phyloP scores from a whole-genome alignment of 2,329 filamentous ascomycete species.

The Passalora sequoiae region DNA sequence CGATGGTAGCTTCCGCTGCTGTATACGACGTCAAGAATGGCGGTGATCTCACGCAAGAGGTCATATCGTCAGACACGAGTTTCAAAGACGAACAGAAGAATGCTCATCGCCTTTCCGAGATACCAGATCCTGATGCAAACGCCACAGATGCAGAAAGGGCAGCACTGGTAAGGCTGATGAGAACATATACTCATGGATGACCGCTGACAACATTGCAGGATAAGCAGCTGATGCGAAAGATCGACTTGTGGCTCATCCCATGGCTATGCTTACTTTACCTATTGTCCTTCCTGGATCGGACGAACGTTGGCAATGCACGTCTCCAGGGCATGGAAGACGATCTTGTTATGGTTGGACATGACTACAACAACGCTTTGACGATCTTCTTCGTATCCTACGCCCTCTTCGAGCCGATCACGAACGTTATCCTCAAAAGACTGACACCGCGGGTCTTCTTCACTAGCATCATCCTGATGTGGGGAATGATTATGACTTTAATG shows the following conservation, averaged over 20 bases:
- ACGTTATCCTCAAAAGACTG: constrained; percentile 69
- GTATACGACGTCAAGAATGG: too few species aligned
- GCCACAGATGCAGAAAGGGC: constrained; percentile 3
- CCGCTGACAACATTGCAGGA: constrained; percentile 35
- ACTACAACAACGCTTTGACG: constrained; percentile 71
- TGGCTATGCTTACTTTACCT: constrained; percentile 53
- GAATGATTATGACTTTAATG: constrained; percentile 34
- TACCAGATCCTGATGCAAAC: constrained; percentile 2
- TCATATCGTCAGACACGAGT: not conserved
- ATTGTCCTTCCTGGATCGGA: constrained; percentile 69
- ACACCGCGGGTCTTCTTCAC: constrained; percentile 69
- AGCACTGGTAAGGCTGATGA: not conserved
- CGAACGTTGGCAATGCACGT: constrained; percentile 66
- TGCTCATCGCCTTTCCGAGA: not conserved
- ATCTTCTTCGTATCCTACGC: constrained; percentile 87
- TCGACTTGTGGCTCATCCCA: constrained; percentile 51
- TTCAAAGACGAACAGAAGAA: not conserved
- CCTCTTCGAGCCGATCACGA: constrained; percentile 71
- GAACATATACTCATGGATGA: not conserved
- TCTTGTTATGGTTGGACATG: constrained; percentile 55
- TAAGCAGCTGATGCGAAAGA: constrained; percentile 43
- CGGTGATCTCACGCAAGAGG: not conserved
- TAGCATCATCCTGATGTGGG: constrained; percentile 70
- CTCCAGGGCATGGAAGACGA: constrained; percentile 52
- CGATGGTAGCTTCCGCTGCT: too few species aligned